A percentile compares a stretch with the other conserved stretches of the same genome.
These are phyloP conservation scores for Chlamydomonas eustigma DNA, from an alignment of 139 green algal species.

Conservation along the genomic window DNA sequence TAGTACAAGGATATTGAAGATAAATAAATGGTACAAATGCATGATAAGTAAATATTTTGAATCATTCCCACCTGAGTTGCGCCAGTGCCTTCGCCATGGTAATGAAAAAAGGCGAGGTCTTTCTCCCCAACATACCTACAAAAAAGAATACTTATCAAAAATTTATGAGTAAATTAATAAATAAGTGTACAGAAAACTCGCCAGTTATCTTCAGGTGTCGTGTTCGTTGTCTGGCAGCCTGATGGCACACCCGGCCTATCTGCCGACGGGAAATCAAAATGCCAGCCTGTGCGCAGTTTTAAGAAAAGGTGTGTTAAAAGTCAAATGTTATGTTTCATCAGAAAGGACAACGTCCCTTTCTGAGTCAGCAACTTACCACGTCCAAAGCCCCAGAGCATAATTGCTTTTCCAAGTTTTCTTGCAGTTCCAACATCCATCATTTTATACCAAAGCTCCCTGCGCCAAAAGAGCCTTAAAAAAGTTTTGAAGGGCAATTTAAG, in stretches of 20 bases:
- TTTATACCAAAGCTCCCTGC: slow-evolving; percentile 69
- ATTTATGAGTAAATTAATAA: slow-evolving; percentile 7
- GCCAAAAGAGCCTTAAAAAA: background rate
- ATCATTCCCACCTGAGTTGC: slow-evolving; percentile 44
- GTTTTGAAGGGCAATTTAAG: background rate
- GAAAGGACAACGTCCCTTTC: background rate
- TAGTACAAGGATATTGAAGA: too few relatives aligned
- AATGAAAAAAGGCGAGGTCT: slow-evolving; percentile 16
- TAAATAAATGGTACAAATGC: too few relatives aligned
- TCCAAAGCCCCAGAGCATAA: slow-evolving; percentile 30
- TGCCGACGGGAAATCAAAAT: slow-evolving; percentile 37
- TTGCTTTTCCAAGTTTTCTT: slow-evolving; percentile 36
- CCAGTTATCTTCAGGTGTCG: slow-evolving; percentile 28
- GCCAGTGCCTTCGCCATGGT: slow-evolving; percentile 11
- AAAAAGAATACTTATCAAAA: background rate
- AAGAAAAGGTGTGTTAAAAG: background rate
- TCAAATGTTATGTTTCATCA: background rate
- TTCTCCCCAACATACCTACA: slow-evolving; percentile 61
- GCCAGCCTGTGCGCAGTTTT: slow-evolving; percentile 46
- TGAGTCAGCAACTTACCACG: background rate
- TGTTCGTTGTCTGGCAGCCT: slow-evolving; percentile 4
- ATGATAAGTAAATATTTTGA: background rate
- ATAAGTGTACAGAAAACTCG: slow-evolving; percentile 13
- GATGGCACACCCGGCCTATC: background rate
- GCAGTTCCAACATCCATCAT: slow-evolving; percentile 65